These are phyloP conservation scores for Lichtheimia hyalospora DNA, from an alignment of 371 early-diverging fungal species.

Conservation along the genomic window DNA sequence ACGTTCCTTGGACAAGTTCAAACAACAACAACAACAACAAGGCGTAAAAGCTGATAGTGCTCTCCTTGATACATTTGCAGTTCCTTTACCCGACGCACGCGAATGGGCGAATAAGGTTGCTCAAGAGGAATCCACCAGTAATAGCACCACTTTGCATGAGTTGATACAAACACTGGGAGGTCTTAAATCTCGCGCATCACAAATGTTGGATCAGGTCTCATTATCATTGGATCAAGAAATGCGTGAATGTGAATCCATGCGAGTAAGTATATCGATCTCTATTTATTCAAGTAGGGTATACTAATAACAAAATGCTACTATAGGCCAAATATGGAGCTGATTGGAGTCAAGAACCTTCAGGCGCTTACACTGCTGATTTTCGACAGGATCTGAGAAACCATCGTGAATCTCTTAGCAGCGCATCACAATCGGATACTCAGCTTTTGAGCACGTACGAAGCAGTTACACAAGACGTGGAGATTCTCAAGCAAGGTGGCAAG, in stretches of 20 bases:
- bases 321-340: conserved; percentile 69
- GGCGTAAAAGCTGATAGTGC: not conserved
- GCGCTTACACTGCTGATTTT: conserved; percentile 67
- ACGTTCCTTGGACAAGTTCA: conserved; percentile 69
- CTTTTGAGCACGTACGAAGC: conserved; percentile 59
- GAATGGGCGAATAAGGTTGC: conserved; percentile 64
- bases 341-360: conserved; percentile 86
- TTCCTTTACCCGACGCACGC: conserved; percentile 56
- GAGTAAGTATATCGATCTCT: conserved; percentile 45
- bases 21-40: conserved; percentile 24
- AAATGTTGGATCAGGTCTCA: conserved; percentile 63
- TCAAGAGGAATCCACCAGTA: conserved; percentile 37
- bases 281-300: not conserved
- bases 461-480: conserved; percentile 52
- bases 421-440: conserved; percentile 69
- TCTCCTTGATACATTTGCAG: conserved; percentile 45
- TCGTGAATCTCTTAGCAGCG: conserved; percentile 79
- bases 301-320: not conserved
- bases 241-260: conserved; percentile 75
- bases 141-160: conserved; percentile 46
- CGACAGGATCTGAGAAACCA: conserved; percentile 80
- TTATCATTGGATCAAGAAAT: conserved; percentile 82
- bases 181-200: conserved; percentile 58
- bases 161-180: conserved; percentile 59
- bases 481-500: conserved; percentile 58